phyloP scores from a whole-genome alignment of 2,329 filamentous ascomycete species.

The Daldinia eschscholtzii region DNA sequence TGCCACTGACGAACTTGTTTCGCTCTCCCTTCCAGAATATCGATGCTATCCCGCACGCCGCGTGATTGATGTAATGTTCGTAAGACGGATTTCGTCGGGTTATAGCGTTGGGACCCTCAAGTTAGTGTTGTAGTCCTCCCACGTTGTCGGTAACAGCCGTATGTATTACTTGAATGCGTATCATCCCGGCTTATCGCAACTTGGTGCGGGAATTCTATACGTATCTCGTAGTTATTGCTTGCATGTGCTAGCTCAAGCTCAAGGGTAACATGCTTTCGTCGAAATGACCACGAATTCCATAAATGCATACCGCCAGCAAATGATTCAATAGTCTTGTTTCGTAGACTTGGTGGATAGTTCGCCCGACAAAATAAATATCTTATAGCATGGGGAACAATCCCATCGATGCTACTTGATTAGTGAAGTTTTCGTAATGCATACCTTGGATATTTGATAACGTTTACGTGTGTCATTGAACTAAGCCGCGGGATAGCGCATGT shows the following conservation, averaged over 20 bases:
- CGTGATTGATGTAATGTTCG: conserved; percentile 19
- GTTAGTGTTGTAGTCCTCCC: conserved; percentile 25
- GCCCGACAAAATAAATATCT: too few relatives aligned
- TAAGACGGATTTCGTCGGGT: conserved; percentile 38
- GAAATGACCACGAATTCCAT: too few relatives aligned
- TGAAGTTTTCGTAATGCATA: conserved; percentile 19
- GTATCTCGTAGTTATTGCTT: not conserved
- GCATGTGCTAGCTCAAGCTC: too few relatives aligned
- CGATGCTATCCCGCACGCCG: not conserved
- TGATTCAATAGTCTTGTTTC: too few relatives aligned
- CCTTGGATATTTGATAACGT: conserved; percentile 33
- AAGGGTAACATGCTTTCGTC: too few relatives aligned
- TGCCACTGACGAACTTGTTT: conserved; percentile 24
- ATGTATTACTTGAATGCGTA: conserved; percentile 7
- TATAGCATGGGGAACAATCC: not conserved
- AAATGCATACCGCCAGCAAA: too few relatives aligned
- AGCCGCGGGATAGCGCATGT: conserved; percentile 33
- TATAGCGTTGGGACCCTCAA: conserved; percentile 14
- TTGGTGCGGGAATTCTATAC: conserved; percentile 9
- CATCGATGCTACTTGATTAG: not conserved
- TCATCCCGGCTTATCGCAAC: conserved; percentile 23
- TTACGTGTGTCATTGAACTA: conserved; percentile 28
- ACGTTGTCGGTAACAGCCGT: conserved; percentile 26
- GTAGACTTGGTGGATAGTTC: too few relatives aligned
- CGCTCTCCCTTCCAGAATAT: conserved; percentile 30